Conservation (phyloP, 2,329 filamentous ascomycete species). For the Erysiphe pulchra region DNA sequence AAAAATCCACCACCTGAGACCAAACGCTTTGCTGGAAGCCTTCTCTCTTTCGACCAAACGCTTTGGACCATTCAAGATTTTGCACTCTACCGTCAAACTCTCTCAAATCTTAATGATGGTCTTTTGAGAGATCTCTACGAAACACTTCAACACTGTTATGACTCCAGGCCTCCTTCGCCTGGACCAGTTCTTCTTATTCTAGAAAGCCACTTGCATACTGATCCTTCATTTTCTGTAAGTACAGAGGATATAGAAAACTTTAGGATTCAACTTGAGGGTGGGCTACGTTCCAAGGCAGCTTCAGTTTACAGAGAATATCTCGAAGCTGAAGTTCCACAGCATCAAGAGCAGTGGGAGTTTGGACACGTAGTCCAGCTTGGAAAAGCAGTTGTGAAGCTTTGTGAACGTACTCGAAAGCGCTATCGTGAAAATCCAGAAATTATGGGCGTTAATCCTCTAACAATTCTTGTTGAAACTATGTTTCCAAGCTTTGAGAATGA, state of each 20-base stretch:
- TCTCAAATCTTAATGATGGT: conserved; percentile 53
- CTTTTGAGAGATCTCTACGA: conserved; percentile 71
- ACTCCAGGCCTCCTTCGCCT: conserved; percentile 60
- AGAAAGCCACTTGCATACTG: conserved; percentile 55
- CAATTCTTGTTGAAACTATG: conserved; percentile 55
- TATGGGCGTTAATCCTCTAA: conserved; percentile 42
- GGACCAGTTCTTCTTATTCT: conserved; percentile 55
- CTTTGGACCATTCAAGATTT: conserved; percentile 46
- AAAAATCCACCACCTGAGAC: conserved; percentile 44
- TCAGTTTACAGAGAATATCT: conserved; percentile 61
- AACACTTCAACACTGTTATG: conserved; percentile 68
- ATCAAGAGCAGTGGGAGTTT: conserved; percentile 70
- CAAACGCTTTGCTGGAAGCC: conserved; percentile 21
- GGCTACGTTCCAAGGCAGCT: conserved; percentile 46
- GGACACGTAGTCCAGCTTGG: conserved; percentile 74
- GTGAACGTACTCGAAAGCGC: conserved; percentile 73
- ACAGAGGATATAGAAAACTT: conserved; percentile 49
- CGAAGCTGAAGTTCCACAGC: conserved; percentile 52
- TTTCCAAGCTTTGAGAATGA: conserved; percentile 82
- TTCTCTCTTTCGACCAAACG: conserved; percentile 29
- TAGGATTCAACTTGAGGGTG: conserved; percentile 41
- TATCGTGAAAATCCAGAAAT: conserved; percentile 74
- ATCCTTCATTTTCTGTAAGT: conserved; percentile 48
- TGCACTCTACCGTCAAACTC: conserved; percentile 44
- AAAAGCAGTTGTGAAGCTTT: conserved; percentile 61